Evolutionary conservation across 2,329 filamentous ascomycete species (phyloP), one percentile per base, ranked within the genome.

Genomic region (Thielaviopsis ethacetica): DNA sequence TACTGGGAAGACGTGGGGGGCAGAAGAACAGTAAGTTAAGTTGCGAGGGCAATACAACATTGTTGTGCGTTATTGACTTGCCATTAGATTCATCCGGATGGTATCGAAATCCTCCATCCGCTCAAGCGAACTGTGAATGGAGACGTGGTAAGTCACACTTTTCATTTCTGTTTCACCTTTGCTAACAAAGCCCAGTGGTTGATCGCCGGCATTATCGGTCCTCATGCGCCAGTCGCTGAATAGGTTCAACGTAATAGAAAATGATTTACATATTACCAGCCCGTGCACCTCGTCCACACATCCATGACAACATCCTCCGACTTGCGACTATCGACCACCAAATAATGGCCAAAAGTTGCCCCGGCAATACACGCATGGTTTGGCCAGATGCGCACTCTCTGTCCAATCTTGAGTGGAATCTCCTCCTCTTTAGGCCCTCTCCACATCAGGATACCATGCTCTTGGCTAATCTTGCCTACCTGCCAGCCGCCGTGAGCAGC

Each of bases 331-430:
- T 91, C 86, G 1, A 91, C 81, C 38, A 91, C 72, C 21, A 89
- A 71, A 70, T 89, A 93, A 76, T 81, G 88, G 1, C 78, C 81
- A 70, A 84, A 87, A 27, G 80, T 79, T 0, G 82, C 83, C 0
- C 85, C 83, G 1, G 86, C 80, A 64, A 91, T 84, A 67, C 88
- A 93, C 41, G 86, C 82, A 71, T 93, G 88, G 65, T 91, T 91
- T 0, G 87, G 86, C 82, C 84, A 91, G 7, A 91, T 72, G 60
- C 81, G 75, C 26, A 91, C 70, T 65, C 81, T 81, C 66, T 88
- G 79, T 0, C 87, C 86, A 34, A 88, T 72, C 2, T 69, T 63
- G 60, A 88, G 66, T 53, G 71, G 67, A 54, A 77, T 69, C n/a
- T 73, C 68, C 12, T 73, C 68, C 0, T 74, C 75, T 47, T 74